A percentile compares a stretch with the other conserved stretches of the same genome.
Conservation (phyloP, 2,329 filamentous ascomycete genomes). For the Aspergillus pseudoviridinutans region DNA sequence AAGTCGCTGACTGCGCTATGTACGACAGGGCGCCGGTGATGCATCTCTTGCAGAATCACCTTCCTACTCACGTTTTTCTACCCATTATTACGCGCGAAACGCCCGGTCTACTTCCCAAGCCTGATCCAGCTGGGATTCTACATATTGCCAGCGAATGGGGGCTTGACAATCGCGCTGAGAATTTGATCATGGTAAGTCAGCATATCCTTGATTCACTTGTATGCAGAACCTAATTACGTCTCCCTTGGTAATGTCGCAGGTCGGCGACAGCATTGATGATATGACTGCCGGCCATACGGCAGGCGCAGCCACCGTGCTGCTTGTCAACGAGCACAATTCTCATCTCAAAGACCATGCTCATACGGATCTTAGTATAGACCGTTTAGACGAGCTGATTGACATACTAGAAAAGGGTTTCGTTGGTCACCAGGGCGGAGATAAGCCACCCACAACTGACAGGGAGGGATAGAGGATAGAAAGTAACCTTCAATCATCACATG, state of each 20-base stretch:
- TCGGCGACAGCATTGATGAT: slow-evolving; percentile 82
- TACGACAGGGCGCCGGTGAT: slow-evolving; percentile 36
- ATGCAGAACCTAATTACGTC: background rate
- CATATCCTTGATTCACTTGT: background rate
- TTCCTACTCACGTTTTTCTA: slow-evolving; percentile 63
- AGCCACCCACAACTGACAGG: slow-evolving; percentile 8
- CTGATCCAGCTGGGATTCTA: slow-evolving; percentile 79
- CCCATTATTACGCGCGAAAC: slow-evolving; percentile 83
- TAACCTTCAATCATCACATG: background rate
- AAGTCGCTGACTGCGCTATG: background rate
- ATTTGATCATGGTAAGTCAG: slow-evolving; percentile 34
- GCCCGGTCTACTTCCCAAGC: slow-evolving; percentile 66
- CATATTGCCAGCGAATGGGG: slow-evolving; percentile 79
- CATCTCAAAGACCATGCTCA: slow-evolving; percentile 67
- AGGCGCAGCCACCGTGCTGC: slow-evolving; percentile 83
- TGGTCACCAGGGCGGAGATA: slow-evolving; percentile 37
- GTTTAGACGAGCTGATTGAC: slow-evolving; percentile 70
- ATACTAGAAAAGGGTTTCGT: slow-evolving; percentile 73
- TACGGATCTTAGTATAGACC: slow-evolving; percentile 69
- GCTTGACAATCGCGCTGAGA: slow-evolving; percentile 46
- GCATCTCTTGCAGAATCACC: slow-evolving; percentile 62
- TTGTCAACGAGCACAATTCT: slow-evolving; percentile 77
- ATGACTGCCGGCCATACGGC: slow-evolving; percentile 82
- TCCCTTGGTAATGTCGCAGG: slow-evolving; percentile 25
- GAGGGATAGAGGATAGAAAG: background rate